Evolutionary conservation across 2,329 filamentous ascomycete species (phyloP), one percentile per base, ranked within the genome.

Genomic region (Epichloe coenophiala): DNA sequence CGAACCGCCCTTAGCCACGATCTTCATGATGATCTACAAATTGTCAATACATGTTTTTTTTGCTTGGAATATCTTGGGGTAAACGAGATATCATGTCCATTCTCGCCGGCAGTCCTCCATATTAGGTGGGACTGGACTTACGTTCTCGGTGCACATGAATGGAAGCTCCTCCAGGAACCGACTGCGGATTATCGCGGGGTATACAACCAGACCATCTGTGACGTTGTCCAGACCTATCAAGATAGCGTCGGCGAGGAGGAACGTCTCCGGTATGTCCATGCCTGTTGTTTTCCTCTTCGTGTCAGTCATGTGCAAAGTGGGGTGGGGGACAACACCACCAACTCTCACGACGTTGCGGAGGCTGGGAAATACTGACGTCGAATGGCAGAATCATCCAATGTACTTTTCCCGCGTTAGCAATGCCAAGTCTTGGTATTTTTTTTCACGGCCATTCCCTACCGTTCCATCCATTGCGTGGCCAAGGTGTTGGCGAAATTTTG

Each of bases 131-230:
- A 27, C 27, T 27, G 7, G 27, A 27, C 49, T 41, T 44, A 51
- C 49, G 37, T 45, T 54, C 51, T 59, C 63, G 7, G 83, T 89
- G 7, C 81, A 77, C 84, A 91, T 94, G 69, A 95, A 95, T 1
- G 90, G 90, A 13, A 96, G 77, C 68, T 94, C 86, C 54, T 82
- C 77, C 58, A 81, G 76, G 43, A 94, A 73, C 55, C 77, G 81
- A 52, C 76, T 73, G 53, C 75, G 72, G 63, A 94, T 88, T 51
- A 81, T 74, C 51, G 78, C 76, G 3, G 87, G 86, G 67, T 94
- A 95, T 41, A 95, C 77, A n/a, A 86, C 83, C 11, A 88, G 71
- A 9, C 84, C 84, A 49, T 75, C 72, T 33, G 74, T 75, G 44
- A 88, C 76, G 58, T 88, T 88, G 63, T 87, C 79, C 50, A 83